Percentiles rank a stretch among this genome's conserved stretches.
Conservation (phyloP, 371 early-diverging fungal genomes). For the Paramicrosporidium saccamoebae region DNA sequence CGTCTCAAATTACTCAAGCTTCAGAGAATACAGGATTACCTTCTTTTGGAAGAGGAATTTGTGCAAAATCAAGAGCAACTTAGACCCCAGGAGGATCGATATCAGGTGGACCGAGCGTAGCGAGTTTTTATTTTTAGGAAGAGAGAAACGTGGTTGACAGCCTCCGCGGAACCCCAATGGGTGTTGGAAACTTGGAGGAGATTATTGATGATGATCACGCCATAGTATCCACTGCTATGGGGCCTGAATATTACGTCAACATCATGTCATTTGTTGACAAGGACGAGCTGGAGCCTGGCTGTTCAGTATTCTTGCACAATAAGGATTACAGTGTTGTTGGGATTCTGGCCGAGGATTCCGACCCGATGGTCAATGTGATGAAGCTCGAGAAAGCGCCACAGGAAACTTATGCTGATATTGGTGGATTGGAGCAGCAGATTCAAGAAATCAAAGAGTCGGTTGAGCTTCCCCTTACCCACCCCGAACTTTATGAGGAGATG, state of each 20-base stretch:
- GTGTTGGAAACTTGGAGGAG: slow-evolving; percentile 93
- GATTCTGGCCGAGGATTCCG: slow-evolving; percentile 81
- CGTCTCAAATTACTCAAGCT: slow-evolving; percentile 77
- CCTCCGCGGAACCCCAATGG: slow-evolving; percentile 96
- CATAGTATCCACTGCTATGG: slow-evolving; percentile 79
- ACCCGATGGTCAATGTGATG: slow-evolving; percentile 98
- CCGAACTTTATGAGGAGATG: slow-evolving; percentile 98
- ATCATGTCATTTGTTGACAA: slow-evolving; percentile 97
- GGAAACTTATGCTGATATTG: slow-evolving; percentile 96
- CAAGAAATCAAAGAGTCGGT: slow-evolving; percentile 99
- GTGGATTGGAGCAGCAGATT: slow-evolving; percentile 95
- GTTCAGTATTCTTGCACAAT: slow-evolving; percentile 88
- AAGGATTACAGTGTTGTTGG: slow-evolving; percentile 85
- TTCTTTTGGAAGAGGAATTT: slow-evolving; percentile 91
- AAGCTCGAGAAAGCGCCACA: slow-evolving; percentile 99
- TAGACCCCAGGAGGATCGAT: slow-evolving; percentile 80
- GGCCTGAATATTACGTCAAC: slow-evolving; percentile 93
- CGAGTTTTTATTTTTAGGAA: slow-evolving; percentile 11
- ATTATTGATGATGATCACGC: slow-evolving; percentile 99
- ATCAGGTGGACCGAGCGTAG: slow-evolving; percentile 10
- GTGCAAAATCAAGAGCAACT: slow-evolving; percentile 82
- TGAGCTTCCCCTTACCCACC: slow-evolving; percentile 96
- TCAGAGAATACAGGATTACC: slow-evolving; percentile 88
- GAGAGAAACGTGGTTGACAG: slow-evolving; percentile 86
- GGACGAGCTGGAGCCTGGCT: slow-evolving; percentile 92